A percentile compares a stretch with the other conserved stretches of the same genome.
phyloP scores from a whole-genome alignment of 2,329 filamentous ascomycete genomes.

The Pleomassaria siparia region DNA sequence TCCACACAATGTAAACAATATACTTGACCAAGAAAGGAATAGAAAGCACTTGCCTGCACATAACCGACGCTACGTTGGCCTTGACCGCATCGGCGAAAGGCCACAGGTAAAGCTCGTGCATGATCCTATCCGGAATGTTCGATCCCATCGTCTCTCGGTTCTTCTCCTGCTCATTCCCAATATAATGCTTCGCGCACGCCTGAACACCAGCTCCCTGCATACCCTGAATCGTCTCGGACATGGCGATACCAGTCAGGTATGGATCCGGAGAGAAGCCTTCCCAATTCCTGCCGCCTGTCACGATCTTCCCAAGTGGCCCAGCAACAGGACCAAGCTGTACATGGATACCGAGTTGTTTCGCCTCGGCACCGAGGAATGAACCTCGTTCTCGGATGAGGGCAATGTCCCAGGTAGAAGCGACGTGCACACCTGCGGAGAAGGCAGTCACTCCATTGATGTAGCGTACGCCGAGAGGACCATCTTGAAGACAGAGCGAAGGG shows the following conservation, averaged over 20 bases:
- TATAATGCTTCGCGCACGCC: conserved; percentile 48
- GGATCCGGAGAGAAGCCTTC: conserved; percentile 54
- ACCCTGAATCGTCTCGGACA: conserved; percentile 47
- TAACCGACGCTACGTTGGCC: conserved; percentile 60
- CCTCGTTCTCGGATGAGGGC: conserved; percentile 38
- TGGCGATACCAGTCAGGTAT: conserved; percentile 49
- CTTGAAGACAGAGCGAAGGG: conserved; percentile 43
- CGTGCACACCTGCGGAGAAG: conserved; percentile 44
- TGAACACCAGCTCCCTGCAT: conserved; percentile 49
- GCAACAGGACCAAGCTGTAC: conserved; percentile 48
- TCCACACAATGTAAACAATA: neutral
- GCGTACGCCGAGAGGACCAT: conserved; percentile 44
- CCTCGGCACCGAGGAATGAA: conserved; percentile 41
- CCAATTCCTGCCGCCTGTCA: conserved; percentile 50
- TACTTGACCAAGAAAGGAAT: too few relatives aligned
- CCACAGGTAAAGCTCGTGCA: conserved; percentile 78
- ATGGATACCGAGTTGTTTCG: conserved; percentile 47
- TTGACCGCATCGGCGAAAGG: conserved; percentile 73
- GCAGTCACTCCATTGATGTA: conserved; percentile 42
- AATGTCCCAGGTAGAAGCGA: conserved; percentile 42
- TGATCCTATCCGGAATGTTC: conserved; percentile 70
- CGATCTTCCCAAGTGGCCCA: conserved; percentile 43
- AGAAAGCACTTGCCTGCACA: conserved; percentile 43
- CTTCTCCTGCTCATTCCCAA: conserved; percentile 70
- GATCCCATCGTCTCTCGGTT: conserved; percentile 47